Percentiles rank a stretch among this genome's conserved stretches.
Evolutionary conservation across 1,284 basidiomycete genomes (phyloP).

Genomic region (Leccinum ponderosum): DNA sequence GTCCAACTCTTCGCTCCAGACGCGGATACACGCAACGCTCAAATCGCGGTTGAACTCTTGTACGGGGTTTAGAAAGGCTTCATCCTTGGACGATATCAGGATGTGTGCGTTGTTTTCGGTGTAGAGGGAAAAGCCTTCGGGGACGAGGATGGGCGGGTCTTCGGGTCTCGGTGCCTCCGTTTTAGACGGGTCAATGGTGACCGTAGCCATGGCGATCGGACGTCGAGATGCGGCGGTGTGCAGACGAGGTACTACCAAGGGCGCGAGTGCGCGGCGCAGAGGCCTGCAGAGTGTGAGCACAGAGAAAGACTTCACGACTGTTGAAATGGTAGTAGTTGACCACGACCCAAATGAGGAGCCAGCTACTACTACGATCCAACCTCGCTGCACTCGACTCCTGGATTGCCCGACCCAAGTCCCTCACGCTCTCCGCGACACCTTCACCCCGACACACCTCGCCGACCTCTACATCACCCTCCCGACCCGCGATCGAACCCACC

Average conservation of each 20-base stretch:
- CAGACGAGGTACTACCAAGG: background rate
- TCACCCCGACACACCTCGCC: constrained; percentile 53
- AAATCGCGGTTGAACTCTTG: constrained; percentile 99
- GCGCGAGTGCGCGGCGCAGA: constrained; percentile 24
- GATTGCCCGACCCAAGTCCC: constrained; percentile 47
- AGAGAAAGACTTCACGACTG: constrained; percentile 20
- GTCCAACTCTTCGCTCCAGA: constrained; percentile 81
- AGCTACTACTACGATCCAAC: background rate
- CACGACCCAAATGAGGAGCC: background rate
- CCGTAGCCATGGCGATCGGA: constrained; percentile 10
- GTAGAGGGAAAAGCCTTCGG: constrained; percentile 78
- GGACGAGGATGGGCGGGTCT: constrained; percentile 45
- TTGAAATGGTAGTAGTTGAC: background rate
- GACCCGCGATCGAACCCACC: constrained; percentile 58
- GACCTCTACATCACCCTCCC: constrained; percentile 70
- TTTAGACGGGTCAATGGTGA: background rate
- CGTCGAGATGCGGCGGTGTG: constrained; percentile 2
- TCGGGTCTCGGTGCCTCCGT: constrained; percentile 5
- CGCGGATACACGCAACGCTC: constrained; percentile 85
- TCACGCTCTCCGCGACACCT: constrained; percentile 44
- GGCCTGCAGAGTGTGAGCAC: constrained; percentile 25
- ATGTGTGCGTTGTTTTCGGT: constrained; percentile 86
- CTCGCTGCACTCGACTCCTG: constrained; percentile 46
- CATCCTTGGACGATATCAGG: constrained; percentile 72
- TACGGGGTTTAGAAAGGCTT: constrained; percentile 95